phyloP scores from a whole-genome alignment of 2,329 filamentous ascomycete species.

The Ambrosiella cleistominuta region DNA sequence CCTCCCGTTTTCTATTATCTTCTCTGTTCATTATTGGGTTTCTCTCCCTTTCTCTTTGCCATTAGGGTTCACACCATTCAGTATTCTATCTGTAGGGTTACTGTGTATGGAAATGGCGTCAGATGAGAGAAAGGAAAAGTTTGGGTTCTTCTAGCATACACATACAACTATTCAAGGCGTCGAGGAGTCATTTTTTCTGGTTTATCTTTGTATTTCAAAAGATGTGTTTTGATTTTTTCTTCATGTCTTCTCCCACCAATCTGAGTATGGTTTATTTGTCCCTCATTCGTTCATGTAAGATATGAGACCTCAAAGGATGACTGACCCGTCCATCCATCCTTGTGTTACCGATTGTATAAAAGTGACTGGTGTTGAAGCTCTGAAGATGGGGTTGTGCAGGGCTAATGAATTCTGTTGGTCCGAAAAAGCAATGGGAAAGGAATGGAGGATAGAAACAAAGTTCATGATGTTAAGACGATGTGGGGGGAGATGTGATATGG shows the following conservation, averaged over 20 bases:
- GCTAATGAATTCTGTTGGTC: not conserved
- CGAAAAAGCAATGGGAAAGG: not conserved
- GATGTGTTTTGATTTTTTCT: not conserved
- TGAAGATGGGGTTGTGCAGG: not conserved
- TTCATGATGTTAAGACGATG: not conserved
- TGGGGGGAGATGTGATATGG: not conserved
- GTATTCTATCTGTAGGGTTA: not conserved
- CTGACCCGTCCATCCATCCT: not conserved
- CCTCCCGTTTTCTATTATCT: not conserved
- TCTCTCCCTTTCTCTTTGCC: not conserved
- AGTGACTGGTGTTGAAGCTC: not conserved
- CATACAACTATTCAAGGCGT: constrained; percentile 13
- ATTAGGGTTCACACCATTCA: not conserved
- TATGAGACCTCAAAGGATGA: not conserved
- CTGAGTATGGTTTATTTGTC: not conserved
- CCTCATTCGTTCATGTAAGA: not conserved
- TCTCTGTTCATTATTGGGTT: not conserved
- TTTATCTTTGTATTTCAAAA: constrained; percentile 6
- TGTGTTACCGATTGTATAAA: not conserved
- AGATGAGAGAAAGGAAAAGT: constrained; percentile 7
- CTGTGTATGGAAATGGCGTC: not conserved
- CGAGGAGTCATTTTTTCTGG: constrained; percentile 12
- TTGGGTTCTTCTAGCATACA: constrained; percentile 10
- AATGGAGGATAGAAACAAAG: not conserved
- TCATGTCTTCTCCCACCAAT: not conserved